These are phyloP conservation scores for Nitzschia sp. DNA, from an alignment of 108 stramenopile species.

Conservation along the genomic window DNA sequence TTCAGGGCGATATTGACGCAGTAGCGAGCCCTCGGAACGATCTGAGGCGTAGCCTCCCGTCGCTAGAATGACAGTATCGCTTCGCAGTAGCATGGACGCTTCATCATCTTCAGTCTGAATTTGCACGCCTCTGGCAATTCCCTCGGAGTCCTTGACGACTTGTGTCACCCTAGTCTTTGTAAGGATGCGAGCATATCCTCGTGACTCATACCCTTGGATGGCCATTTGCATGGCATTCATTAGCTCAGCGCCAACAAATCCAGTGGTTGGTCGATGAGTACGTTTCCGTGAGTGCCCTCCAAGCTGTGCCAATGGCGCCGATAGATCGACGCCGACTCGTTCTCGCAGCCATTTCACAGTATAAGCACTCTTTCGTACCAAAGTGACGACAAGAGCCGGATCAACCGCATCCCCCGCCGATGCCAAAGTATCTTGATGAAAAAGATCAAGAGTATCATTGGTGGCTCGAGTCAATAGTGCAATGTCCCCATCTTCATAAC, in stretches of 20 bases:
- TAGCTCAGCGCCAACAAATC: constrained; percentile 79
- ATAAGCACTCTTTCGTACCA: constrained; percentile 62
- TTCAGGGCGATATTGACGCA: constrained; percentile 62
- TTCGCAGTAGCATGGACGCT: constrained; percentile 3
- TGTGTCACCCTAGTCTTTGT: constrained; percentile 47
- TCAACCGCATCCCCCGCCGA: constrained; percentile 58
- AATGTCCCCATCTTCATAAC: constrained; percentile 46
- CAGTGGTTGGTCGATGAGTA: constrained; percentile 71
- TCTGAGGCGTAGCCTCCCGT: constrained; percentile 82
- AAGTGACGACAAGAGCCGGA: constrained; percentile 50
- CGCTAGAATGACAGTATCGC: constrained; percentile 68
- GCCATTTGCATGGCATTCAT: constrained; percentile 70
- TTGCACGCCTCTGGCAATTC: constrained; percentile 42
- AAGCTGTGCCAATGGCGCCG: constrained; percentile 50
- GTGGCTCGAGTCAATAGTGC: constrained; percentile 48
- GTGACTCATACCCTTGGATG: constrained; percentile 47
- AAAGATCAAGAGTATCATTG: constrained; percentile 53
- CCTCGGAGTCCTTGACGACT: constrained; percentile 48
- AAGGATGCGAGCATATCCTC: constrained; percentile 34
- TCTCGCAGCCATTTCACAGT: constrained; percentile 75
- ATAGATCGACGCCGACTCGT: constrained; percentile 64
- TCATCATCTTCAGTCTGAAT: constrained; percentile 33
- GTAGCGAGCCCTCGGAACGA: constrained; percentile 46
- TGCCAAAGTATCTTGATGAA: constrained; percentile 60
- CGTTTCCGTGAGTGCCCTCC: constrained; percentile 75